Base-by-base conservation (phyloP, 306 rosid genomes). In the Castanopsis chinensis region DNA sequence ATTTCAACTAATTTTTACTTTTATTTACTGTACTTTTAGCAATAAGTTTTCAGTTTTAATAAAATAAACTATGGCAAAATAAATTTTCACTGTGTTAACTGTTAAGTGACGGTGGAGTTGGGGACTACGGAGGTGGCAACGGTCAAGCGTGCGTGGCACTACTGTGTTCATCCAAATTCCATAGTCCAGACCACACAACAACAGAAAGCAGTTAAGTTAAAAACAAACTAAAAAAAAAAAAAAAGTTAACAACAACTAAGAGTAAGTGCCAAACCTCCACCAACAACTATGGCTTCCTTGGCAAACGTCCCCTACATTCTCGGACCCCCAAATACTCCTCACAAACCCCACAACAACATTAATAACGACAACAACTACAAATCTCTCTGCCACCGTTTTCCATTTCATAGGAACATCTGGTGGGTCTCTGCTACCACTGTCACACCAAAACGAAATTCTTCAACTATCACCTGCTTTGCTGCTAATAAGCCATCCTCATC, bases 401-500 rank as follows among this genome's bases (percentile, higher is more conserved):
- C 19, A 3, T 21, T 69, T 49, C 72, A 20, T 19, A 72, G 80
- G 59, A 75, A 75, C 28, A 45, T 43, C 19, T 19, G 20, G 18
- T 68, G 55, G 5, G 84, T 83, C 60, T 68, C 77, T 71, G 73
- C 67, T 12, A 63, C 28, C 71, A 59, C 32, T 41, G 70, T 58
- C 25, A 30, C 82, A 35, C 32, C 76, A 18, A 81, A 78, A 54
- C 76, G 74, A 60, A 52, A 67, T 37, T 72, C 77, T 71, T 73
- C 83, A 41, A 45, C 72, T 79, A 5, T 89, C 78, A 72, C 73
- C 20, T 88, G 93, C 81, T 91, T 87, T 52, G 93, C 99, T 77
- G 58, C 97, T 53, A 90, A 92, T 54, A 91, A 95, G 74, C 92
- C 96, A n/a, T 82, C 89, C 28, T n/a, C 92, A 56, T 81, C 97